phyloP scores from a whole-genome alignment of 2,329 filamentous ascomycete genomes.

The Elsinoe perseae region DNA sequence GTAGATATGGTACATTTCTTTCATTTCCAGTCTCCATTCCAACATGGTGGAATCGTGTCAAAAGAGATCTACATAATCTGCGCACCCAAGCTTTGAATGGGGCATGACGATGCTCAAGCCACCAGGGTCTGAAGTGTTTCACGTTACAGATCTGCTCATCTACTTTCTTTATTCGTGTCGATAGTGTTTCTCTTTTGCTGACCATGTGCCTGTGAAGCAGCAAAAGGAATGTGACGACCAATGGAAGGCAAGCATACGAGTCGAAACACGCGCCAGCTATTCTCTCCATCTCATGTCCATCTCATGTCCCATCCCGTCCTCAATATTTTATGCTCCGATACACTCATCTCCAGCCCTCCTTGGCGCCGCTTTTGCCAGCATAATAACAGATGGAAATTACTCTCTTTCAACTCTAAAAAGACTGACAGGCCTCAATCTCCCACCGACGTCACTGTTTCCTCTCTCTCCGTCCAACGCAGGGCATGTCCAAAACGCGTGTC shows the following conservation, averaged over 20 bases:
- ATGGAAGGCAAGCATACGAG: not conserved
- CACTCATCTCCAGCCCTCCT: not conserved
- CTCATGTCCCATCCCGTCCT: too few species aligned
- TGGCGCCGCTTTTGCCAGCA: not conserved
- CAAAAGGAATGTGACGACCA: constrained; percentile 4
- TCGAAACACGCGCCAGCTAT: not conserved
- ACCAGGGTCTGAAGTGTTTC: constrained; percentile 12
- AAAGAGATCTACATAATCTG: not conserved
- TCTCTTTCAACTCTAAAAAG: not conserved
- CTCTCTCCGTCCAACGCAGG: not conserved
- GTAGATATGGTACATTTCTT: not conserved
- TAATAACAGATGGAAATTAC: not conserved
- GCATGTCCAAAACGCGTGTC: too few species aligned
- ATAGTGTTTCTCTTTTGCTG: not conserved
- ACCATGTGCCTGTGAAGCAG: not conserved
- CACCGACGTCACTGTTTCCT: not conserved
- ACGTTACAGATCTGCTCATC: constrained; percentile 4
- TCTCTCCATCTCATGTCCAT: not conserved
- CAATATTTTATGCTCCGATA: too few species aligned
- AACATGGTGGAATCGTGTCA: not conserved
- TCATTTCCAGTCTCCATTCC: not conserved
- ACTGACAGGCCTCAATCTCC: not conserved
- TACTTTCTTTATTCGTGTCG: not conserved
- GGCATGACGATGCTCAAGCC: constrained; percentile 10
- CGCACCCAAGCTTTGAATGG: not conserved